Evolutionary conservation across 345 rosid genomes (phyloP), one percentile per base, ranked within the genome.

Genomic region (Crucihimalaya himalaica): DNA sequence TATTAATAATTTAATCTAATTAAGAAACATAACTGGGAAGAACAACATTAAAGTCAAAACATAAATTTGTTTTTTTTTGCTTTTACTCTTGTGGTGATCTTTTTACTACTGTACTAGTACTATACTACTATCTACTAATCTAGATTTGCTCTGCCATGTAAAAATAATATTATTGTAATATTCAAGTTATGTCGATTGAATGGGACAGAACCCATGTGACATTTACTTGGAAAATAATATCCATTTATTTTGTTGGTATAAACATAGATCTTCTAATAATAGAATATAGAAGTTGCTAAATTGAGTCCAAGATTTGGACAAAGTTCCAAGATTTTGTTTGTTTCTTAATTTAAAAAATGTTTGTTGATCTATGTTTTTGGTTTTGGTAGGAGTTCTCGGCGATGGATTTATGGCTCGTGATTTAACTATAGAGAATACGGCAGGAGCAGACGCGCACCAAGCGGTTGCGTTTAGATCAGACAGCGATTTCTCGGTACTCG

Each of bases 321-420:
- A 35, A 34, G n/a, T 12, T 60, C 13, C 64, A 21, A 37, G 14
- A 39, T 13, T 23, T 61, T 20, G 21, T 58, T 32, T 32, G n/a
- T 57, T 35, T 58, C 16, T 34, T 16, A 40, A 23, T 8, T 13
- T n/a, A 1, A 56, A 56, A 60, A 60, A 37, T 37, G 66, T 28
- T 65, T 42, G 20, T 5, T 39, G 3, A 32, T 23, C 34, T 14
- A 16, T 60, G 31, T 18, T 64, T 55, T 19, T 46, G 56, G 27
- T 25, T 35, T 59, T 3, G 19, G 29, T 84, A 94, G 98, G 92
- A 40, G 88, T 92, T 56, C 66, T 84, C 18, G 97, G 99, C 2
- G 97, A 94, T 77, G 99, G 99, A 32, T 94, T 94, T 80, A 92
- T 92, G 99, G 97, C 97, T 1, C 85, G 86, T 63, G 93, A 87